Evolutionary conservation across 1,284 basidiomycete species (phyloP).

Genomic region (Heterobasidion occidentale): DNA sequence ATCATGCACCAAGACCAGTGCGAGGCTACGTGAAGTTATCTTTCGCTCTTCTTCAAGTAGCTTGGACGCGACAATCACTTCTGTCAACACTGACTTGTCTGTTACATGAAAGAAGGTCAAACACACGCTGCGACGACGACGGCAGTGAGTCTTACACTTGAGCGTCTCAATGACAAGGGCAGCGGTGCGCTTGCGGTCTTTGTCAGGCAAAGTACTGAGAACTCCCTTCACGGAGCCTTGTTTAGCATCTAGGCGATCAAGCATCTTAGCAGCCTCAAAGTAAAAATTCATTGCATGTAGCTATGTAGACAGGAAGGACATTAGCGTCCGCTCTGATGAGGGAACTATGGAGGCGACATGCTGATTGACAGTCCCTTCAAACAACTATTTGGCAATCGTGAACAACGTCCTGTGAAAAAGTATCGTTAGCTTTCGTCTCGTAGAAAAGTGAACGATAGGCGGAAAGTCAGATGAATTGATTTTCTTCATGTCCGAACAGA

Average conservation of each 20-base stretch:
- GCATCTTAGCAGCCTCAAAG: conserved; percentile 74
- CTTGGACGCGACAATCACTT: conserved; percentile 55
- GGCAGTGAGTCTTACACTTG: conserved; percentile 63
- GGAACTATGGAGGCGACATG: neutral
- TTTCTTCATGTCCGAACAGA: conserved; percentile 21
- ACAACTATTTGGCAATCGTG: neutral
- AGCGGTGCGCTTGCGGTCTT: conserved; percentile 69
- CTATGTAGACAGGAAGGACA: conserved; percentile 24
- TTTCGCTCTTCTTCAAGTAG: conserved; percentile 78
- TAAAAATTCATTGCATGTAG: conserved; percentile 81
- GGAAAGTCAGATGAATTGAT: conserved; percentile 11
- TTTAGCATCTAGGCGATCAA: conserved; percentile 81
- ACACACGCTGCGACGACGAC: neutral
- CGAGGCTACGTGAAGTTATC: conserved; percentile 66
- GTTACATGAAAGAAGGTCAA: conserved; percentile 1
- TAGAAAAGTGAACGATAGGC: neutral
- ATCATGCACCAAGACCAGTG: conserved; percentile 84
- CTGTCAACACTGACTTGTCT: conserved; percentile 67
- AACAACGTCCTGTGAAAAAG: neutral
- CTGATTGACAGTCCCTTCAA: neutral
- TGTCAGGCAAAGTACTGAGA: conserved; percentile 63
- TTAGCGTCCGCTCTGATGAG: conserved; percentile 8
- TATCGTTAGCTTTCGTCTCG: neutral
- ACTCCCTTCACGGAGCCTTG: conserved; percentile 82
- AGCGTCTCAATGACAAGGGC: conserved; percentile 86